These are phyloP conservation scores for Thozetella sp. DNA, from an alignment of 495 filamentous ascomycete species.

Conservation along the genomic window DNA sequence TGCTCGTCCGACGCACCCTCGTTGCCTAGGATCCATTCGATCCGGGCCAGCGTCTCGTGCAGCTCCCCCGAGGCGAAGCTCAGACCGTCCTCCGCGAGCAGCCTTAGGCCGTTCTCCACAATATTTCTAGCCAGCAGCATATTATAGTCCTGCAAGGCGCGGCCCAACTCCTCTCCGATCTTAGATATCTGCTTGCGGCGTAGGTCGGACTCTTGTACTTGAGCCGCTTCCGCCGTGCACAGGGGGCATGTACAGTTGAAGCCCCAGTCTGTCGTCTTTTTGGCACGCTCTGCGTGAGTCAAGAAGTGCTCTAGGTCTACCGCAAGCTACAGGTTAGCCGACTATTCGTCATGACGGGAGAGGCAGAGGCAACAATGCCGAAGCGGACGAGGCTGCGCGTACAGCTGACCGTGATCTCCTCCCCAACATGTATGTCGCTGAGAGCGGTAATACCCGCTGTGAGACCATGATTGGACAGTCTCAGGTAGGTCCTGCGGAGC, in stretches of 20 bases:
- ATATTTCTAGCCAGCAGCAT: not conserved
- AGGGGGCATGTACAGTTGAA: constrained; percentile 1
- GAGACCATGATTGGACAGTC: not conserved
- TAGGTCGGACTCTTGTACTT: not conserved
- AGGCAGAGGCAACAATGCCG: not conserved
- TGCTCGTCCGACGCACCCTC: not conserved
- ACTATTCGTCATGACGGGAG: not conserved
- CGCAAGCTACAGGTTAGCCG: not conserved
- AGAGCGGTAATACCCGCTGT: not conserved
- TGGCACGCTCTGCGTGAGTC: not conserved
- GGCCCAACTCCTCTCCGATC: not conserved
- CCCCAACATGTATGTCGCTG: not conserved
- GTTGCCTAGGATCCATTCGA: not conserved
- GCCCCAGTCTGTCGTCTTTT: not conserved
- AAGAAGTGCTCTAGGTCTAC: not conserved
- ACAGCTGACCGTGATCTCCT: constrained; percentile 13
- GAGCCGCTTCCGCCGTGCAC: not conserved
- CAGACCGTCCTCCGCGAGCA: not conserved
- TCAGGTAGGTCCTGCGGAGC: not conserved
- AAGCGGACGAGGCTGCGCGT: not conserved
- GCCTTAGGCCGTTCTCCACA: not conserved
- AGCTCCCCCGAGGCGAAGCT: not conserved
- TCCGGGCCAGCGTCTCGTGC: not conserved
- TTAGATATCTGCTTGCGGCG: not conserved
- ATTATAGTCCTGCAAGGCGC: not conserved